phyloP scores from a whole-genome alignment of 305 asterid genomes.

The Caryopteris hybrid region DNA sequence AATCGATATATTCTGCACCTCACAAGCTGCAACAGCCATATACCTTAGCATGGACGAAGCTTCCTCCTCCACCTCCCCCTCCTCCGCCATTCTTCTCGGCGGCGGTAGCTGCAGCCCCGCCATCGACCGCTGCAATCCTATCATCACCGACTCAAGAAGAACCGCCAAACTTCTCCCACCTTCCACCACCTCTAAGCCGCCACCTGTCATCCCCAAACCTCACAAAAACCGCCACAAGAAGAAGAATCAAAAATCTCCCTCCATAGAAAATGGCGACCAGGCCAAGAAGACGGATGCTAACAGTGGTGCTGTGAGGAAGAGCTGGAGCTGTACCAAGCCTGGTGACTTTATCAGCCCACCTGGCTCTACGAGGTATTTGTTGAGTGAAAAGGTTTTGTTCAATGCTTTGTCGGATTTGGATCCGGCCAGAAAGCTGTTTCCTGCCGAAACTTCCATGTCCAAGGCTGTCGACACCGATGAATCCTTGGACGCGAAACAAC shows the following conservation, averaged over 20 bases:
- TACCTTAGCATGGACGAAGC: constrained; percentile 45
- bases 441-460: constrained; percentile 12
- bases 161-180: constrained; percentile 18
- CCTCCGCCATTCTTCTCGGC: constrained; percentile 27
- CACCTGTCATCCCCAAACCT: constrained; percentile 25
- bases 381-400: constrained; percentile 42
- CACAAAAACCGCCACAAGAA: constrained; percentile 18
- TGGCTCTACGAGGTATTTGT: constrained; percentile 57
- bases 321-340: constrained; percentile 64
- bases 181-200: constrained; percentile 15
- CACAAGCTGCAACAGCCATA: constrained; percentile 59
- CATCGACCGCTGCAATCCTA: constrained; percentile 83
- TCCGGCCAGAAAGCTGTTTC: constrained; percentile 21
- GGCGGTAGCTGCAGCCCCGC: constrained; percentile 52
- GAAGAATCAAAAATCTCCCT: constrained; percentile 9
- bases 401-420: constrained; percentile 37
- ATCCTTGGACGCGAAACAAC: constrained; percentile 6
- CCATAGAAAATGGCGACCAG: constrained; percentile 10
- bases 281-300: constrained; percentile 2
- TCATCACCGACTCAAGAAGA: constrained; percentile 59
- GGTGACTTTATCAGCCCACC: constrained; percentile 64
- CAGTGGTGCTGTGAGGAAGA: constrained; percentile 16
- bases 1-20: constrained; percentile 59
- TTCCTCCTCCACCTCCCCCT: constrained; percentile 30
- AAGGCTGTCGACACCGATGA: constrained; percentile 15